Percentiles rank a stretch among this genome's conserved stretches.
Conservation (phyloP, 495 filamentous ascomycete genomes). For the Clohesyomyces aquaticus region DNA sequence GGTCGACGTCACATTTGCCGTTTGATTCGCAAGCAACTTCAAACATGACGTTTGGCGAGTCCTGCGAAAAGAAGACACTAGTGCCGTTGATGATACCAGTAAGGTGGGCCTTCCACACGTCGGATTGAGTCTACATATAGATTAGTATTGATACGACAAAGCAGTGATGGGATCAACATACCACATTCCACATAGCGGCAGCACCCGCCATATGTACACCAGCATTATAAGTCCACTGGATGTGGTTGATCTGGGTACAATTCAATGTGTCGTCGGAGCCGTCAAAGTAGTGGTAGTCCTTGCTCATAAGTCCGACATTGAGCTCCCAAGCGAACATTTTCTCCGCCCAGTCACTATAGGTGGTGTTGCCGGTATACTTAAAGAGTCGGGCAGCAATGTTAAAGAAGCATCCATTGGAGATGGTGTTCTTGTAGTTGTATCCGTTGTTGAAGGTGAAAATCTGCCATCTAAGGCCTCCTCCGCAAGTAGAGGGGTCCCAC, state of each 20-base stretch:
- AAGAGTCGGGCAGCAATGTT: constrained; percentile 78
- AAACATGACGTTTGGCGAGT: constrained; percentile 58
- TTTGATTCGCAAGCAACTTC: constrained; percentile 73
- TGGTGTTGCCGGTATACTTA: constrained; percentile 74
- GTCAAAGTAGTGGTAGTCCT: constrained; percentile 65
- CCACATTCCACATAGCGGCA: constrained; percentile 76
- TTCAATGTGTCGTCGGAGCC: constrained; percentile 61
- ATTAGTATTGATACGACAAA: neutral
- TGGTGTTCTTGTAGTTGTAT: constrained; percentile 79
- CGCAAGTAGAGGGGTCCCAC: constrained; percentile 72
- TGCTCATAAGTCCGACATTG: constrained; percentile 57
- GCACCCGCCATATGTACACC: constrained; percentile 74
- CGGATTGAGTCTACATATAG: constrained; percentile 48
- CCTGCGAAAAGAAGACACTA: constrained; percentile 60
- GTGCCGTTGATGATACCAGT: constrained; percentile 60
- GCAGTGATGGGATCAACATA: constrained; percentile 40
- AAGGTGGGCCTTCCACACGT: constrained; percentile 61
- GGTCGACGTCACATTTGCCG: constrained; percentile 69
- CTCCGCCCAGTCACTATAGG: constrained; percentile 75
- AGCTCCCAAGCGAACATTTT: constrained; percentile 72
- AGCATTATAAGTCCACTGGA: constrained; percentile 79
- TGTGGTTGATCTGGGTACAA: constrained; percentile 63
- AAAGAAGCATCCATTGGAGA: constrained; percentile 79
- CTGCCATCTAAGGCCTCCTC: constrained; percentile 84
- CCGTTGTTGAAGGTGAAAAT: constrained; percentile 80